Evolutionary conservation across 2,329 filamentous ascomycete genomes (phyloP), one percentile per base, ranked within the genome.

Genomic region (Aspergillus neoniger): DNA sequence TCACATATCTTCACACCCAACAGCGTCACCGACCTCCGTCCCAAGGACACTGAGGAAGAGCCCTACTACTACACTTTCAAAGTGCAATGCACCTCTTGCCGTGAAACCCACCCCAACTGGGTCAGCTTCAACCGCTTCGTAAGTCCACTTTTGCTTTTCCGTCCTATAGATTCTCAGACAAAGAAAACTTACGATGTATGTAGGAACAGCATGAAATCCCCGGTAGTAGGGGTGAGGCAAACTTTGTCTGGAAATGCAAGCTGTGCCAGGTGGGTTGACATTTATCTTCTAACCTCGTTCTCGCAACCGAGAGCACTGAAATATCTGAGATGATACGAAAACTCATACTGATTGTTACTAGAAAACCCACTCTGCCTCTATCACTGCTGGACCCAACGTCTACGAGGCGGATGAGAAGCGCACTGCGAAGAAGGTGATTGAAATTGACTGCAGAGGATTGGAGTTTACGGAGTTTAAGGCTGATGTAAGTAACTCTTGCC

Each of bases 231-330:
- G 95, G 95, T 66, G 93, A 98, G 77, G 95, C 95, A 63, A 98
- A 98, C 78, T 99, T 99, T 77, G 95, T 99, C n/a, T 99, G 95
- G 94, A 93, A 88, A 77, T 99, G 95, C 85, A 96, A 96, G 79
- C 94, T 95, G 74, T 99, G 95, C 88, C 96, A 95, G 86, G 92
- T 95, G 4, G 15, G n/a, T 50, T 32, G 25, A 32, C 10, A 3
- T 10, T 5, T 3, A 5, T 28, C 17, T n/a, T 30, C 19, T 44
- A 44, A 14, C 9, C 9, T 14, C 7, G 7, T 6, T 12, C 19
- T 17, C 39, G 10, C 39, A 43, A 19, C 32, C 12, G 32, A 36
- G 32, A 15, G 5, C 12, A 36, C 32, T 6, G 32, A 36, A 36
- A 38, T 38, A 9, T 38, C 1, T 41, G 28, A 2, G 15, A 41